Conservation (phyloP, 2,329 filamentous ascomycete species). For the Cadophora malorum region DNA sequence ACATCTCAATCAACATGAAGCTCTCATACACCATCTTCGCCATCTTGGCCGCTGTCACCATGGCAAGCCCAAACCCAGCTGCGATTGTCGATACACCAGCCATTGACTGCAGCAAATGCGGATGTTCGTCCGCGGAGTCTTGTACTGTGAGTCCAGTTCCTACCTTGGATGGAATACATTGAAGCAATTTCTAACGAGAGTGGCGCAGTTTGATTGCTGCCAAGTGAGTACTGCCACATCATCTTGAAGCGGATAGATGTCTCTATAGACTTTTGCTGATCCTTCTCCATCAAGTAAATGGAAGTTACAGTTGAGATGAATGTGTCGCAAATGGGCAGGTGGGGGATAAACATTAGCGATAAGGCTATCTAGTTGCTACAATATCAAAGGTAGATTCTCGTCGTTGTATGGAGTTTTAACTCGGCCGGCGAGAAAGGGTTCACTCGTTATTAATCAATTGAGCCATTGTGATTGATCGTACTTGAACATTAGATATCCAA, state of each 20-base stretch:
- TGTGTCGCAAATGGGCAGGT: too few species aligned
- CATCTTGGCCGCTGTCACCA: background rate
- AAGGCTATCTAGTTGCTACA: background rate
- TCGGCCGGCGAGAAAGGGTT: background rate
- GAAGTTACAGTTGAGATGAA: background rate
- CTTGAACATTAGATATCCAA: too few species aligned
- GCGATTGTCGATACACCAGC: background rate
- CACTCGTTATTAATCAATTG: background rate
- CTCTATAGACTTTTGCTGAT: too few species aligned
- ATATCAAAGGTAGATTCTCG: background rate
- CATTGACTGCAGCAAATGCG: background rate
- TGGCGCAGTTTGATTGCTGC: background rate
- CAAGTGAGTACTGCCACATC: background rate
- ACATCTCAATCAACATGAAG: background rate
- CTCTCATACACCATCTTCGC: background rate
- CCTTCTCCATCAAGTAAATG: background rate
- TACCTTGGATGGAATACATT: background rate
- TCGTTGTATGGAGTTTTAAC: slow-evolving; percentile 2
- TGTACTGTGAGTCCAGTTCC: background rate
- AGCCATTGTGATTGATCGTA: background rate
- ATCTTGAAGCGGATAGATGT: too few species aligned
- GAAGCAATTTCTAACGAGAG: background rate
- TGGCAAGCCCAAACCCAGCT: background rate
- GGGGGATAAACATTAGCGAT: too few species aligned
- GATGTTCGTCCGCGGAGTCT: background rate